Evolutionary conservation across 495 filamentous ascomycete genomes (phyloP).

Genomic region (Copromyces sp.): DNA sequence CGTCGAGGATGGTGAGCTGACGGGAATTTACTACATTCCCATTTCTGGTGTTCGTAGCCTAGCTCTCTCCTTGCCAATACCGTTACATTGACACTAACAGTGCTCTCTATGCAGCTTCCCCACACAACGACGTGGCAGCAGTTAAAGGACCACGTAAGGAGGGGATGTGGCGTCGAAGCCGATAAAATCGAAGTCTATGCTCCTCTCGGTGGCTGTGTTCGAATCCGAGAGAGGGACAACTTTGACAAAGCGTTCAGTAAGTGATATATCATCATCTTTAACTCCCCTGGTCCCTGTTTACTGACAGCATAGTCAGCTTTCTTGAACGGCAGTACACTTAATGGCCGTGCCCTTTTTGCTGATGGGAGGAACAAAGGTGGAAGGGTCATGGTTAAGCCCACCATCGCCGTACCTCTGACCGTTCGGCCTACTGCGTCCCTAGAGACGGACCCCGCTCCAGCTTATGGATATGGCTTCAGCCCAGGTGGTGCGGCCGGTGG

Average conservation of each 20-base stretch:
- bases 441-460: neutral
- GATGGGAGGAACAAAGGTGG: conserved; percentile 8
- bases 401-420: neutral
- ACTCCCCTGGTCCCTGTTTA: neutral
- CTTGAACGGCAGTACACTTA: conserved; percentile 13
- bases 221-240: conserved; percentile 11
- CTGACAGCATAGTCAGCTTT: conserved; percentile 4
- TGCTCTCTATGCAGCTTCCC: conserved; percentile 4
- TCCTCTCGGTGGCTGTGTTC: conserved; percentile 13
- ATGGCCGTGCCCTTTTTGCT: conserved; percentile 11
- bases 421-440: neutral
- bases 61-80: neutral
- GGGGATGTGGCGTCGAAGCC: conserved; percentile 6
- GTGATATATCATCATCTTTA: neutral
- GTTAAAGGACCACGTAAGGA: conserved; percentile 7
- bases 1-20: conserved; percentile 9
- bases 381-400: conserved; percentile 1
- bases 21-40: conserved; percentile 16
- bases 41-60: conserved; percentile 12
- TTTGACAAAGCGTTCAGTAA: conserved; percentile 17
- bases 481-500: neutral
- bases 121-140: conserved; percentile 15
- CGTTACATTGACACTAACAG: neutral
- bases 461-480: neutral
- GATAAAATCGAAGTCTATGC: conserved; percentile 14